Conservation (phyloP, 2,329 filamentous ascomycete species). For the Diaporthe australafricana region DNA sequence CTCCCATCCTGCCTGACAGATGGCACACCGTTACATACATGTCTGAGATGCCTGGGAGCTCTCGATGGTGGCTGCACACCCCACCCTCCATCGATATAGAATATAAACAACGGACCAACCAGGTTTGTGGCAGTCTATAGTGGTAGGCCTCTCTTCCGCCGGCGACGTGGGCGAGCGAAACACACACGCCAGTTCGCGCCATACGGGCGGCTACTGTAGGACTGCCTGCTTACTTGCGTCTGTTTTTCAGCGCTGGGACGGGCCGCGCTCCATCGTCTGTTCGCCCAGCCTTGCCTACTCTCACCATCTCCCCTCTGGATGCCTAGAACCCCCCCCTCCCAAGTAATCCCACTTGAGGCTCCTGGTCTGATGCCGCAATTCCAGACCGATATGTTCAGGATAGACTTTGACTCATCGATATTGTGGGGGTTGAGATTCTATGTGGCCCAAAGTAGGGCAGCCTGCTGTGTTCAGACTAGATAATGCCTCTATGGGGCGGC, state of each 20-base stretch:
- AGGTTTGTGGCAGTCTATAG: background rate
- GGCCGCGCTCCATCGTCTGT: constrained; percentile 14
- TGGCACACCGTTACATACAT: constrained; percentile 15
- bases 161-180: background rate
- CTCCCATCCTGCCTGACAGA: constrained; percentile 3
- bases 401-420: constrained; percentile 15
- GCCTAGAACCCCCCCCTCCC: constrained; percentile 16
- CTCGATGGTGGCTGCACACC: background rate
- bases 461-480: background rate
- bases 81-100: too few relatives aligned
- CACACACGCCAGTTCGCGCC: background rate
- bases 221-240: constrained; percentile 11
- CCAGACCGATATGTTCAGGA: background rate
- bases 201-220: constrained; percentile 7
- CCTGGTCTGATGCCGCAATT: background rate
- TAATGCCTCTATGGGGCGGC: background rate
- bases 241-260: constrained; percentile 20
- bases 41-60: constrained; percentile 25
- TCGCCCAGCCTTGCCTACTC: background rate
- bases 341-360: background rate
- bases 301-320: constrained; percentile 11
- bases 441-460: background rate
- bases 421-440: background rate
- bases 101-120: background rate
- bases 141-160: background rate